Conservation (phyloP, 805 yeast species). For the Saturnispora bothae region DNA sequence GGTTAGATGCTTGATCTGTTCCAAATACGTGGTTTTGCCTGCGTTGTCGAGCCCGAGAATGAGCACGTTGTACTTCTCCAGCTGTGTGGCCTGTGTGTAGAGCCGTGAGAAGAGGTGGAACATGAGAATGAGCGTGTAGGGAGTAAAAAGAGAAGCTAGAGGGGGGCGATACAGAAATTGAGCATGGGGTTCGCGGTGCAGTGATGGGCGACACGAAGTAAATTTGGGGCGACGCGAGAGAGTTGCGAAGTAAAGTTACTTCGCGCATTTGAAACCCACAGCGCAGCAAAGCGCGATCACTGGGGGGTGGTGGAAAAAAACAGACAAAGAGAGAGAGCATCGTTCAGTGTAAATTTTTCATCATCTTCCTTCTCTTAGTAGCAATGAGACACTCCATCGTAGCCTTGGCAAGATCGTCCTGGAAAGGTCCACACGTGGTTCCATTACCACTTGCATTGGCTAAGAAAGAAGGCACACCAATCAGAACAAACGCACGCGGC, state of each 20-base stretch:
- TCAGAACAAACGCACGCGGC: constrained; percentile 90
- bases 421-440: constrained; percentile 85
- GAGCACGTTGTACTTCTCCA: constrained; percentile 64
- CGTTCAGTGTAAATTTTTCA: too few species aligned
- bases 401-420: constrained; percentile 41
- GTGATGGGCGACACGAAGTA: too few species aligned
- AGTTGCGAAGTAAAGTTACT: too few species aligned
- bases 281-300: too few species aligned
- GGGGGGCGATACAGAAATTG: too few species aligned
- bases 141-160: too few species aligned
- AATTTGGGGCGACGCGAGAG: too few species aligned
- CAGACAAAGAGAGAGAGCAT: too few species aligned
- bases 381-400: constrained; percentile 34
- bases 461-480: constrained; percentile 66
- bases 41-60: constrained; percentile 92
- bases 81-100: constrained; percentile 45
- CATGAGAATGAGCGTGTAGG: constrained; percentile 34
- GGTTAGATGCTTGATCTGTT: constrained; percentile 46
- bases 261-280: too few species aligned
- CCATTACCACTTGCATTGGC: constrained; percentile 92
- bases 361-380: too few species aligned
- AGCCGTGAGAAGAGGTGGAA: constrained; percentile 58
- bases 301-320: too few species aligned
- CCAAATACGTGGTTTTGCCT: constrained; percentile 81
- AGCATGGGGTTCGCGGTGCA: too few species aligned